A percentile compares a stretch with the other conserved stretches of the same genome.
Evolutionary conservation across 306 rosid genomes (phyloP).

Genomic region (Biancaea sappan): DNA sequence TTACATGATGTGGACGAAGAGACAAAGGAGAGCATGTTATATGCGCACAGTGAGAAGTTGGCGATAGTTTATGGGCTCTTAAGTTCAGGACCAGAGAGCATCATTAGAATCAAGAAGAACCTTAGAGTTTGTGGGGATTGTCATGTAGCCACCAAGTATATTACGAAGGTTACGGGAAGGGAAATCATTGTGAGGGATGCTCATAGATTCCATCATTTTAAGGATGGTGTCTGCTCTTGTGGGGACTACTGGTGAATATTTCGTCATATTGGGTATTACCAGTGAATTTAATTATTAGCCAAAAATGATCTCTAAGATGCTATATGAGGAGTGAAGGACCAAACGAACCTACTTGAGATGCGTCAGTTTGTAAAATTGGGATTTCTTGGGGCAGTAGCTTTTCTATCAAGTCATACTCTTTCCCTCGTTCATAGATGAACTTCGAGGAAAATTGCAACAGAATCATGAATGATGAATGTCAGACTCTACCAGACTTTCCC

Average conservation of each 20-base stretch:
- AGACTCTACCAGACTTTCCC: no score
- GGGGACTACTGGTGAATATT: conserved; percentile 46
- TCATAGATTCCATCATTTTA: conserved; percentile 53
- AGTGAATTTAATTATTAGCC: not conserved
- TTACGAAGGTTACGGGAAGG: conserved; percentile 43
- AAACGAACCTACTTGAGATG: not conserved
- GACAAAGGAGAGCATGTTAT: conserved; percentile 47
- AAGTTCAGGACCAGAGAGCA: conserved; percentile 25
- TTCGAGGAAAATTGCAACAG: not conserved
- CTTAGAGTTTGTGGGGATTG: conserved; percentile 56
- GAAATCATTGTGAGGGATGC: conserved; percentile 48
- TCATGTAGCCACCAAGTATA: conserved; percentile 45
- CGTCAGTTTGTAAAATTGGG: not conserved
- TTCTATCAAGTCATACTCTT: not conserved
- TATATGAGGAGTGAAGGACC: not conserved
- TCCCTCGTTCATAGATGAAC: not conserved
- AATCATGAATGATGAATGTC: no score
- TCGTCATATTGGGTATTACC: not conserved
- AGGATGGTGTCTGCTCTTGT: conserved; percentile 49
- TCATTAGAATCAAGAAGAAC: conserved; percentile 45
- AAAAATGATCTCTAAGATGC: not conserved
- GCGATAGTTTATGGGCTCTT: conserved; percentile 47
- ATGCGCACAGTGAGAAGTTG: conserved; percentile 48
- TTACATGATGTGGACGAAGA: conserved; percentile 49
- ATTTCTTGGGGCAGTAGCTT: not conserved